Base-by-base conservation (phyloP, 257 asterid species). In the Knoxia roxburghii region DNA sequence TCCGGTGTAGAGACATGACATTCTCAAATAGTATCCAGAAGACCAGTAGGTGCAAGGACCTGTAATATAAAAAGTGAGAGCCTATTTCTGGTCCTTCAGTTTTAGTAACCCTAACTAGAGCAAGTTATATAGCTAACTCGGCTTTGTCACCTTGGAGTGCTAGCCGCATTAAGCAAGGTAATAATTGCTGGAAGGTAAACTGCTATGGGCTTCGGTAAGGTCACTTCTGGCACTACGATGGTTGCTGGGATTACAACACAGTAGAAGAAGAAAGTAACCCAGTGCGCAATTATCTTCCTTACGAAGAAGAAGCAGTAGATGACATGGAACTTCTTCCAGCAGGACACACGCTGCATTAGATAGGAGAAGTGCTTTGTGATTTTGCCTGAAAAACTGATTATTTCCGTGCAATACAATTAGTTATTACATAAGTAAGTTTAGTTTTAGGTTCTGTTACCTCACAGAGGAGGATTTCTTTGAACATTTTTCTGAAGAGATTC, bases 251-350 rank as follows among this genome's bases (percentile, higher is more conserved):
- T 83, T 26, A 92, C 87, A 4, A 89, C 57, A 76, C 97, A 92
- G 82, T 89, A 92, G 72, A 92, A 83, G 93, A 89, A 86, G 78
- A 89, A 92, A 70, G 97, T 92, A 61, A 89, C 93, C 93, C 90
- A 80, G 59, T 89, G 98, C 52, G 98, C 98, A 33, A 92, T 78
- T 72, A 89, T 87, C 85, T 92, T 92, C 78, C 98, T 84, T 73
- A 92, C 98, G 62, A 81, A 91, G 90, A 91, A 91, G 82, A 88
- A 88, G 62, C 79, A 86, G 27, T 89, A 84, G 60, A 89, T 79
- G 64, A 87, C 86, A 63, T 89, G 89, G 76, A 87, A 77, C 68
- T 84, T 89, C 83, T 89, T 87, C 86, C 86, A 85, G 50, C 80
- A 40, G 67, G 91, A 79, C 48, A 89, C 95, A 15, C 87, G 88